Evolutionary conservation across 1,284 basidiomycete species (phyloP).

Genomic region (Sutorius eximius): DNA sequence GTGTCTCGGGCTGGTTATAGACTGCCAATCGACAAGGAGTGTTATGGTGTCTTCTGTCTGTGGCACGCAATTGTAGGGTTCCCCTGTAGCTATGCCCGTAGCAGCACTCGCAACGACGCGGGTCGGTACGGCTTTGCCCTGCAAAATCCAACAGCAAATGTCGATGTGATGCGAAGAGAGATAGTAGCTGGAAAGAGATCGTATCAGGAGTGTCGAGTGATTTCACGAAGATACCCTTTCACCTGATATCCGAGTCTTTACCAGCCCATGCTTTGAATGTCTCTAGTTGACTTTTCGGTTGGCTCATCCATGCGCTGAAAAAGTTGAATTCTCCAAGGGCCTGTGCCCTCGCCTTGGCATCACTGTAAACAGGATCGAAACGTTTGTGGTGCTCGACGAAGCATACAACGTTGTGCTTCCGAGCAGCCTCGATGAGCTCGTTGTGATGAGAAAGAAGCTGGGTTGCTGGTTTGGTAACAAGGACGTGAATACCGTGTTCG

Average conservation of each 20-base stretch:
- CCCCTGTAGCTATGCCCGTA: slow-evolving; percentile 83
- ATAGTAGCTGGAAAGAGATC: slow-evolving; percentile 66
- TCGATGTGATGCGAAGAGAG: slow-evolving; percentile 93
- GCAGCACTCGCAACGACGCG: slow-evolving; percentile 87
- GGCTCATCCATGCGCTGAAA: slow-evolving; percentile 90
- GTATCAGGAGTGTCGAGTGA: background rate
- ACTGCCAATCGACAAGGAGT: slow-evolving; percentile 90
- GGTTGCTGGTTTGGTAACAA: slow-evolving; percentile 91
- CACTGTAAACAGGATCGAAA: slow-evolving; percentile 92
- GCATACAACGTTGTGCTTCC: slow-evolving; percentile 79
- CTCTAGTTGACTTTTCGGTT: slow-evolving; percentile 91
- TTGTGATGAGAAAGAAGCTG: slow-evolving; percentile 84
- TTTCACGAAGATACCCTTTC: background rate
- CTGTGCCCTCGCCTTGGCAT: slow-evolving; percentile 76
- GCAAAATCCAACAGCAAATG: slow-evolving; percentile 90
- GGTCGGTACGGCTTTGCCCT: slow-evolving; percentile 75
- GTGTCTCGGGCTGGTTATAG: slow-evolving; percentile 66
- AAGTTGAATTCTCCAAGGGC: slow-evolving; percentile 91
- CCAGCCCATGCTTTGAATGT: slow-evolving; percentile 95
- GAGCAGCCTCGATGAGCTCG: slow-evolving; percentile 71
- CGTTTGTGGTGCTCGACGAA: slow-evolving; percentile 90
- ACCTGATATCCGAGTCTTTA: slow-evolving; percentile 89
- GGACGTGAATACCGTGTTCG: slow-evolving; percentile 80
- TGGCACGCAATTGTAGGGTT: slow-evolving; percentile 81
- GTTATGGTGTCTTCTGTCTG: slow-evolving; percentile 95